Base-by-base conservation (phyloP, 73 alveolate species). In the Symbiodinium pilosum region DNA sequence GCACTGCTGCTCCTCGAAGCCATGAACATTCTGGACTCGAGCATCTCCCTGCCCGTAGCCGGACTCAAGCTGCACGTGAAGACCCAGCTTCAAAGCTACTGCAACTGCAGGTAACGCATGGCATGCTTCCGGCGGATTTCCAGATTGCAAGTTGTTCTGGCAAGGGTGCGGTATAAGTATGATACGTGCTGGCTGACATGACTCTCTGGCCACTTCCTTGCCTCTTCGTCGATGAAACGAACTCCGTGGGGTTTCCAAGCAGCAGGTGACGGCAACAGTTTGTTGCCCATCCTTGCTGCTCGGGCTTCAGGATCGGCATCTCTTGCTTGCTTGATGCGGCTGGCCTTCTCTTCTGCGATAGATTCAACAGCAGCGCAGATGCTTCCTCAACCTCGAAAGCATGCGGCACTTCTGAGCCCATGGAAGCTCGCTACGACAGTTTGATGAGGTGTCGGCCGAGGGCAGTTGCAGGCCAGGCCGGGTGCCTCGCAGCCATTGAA, bases 1-100 rank as follows among this genome's bases (percentile, higher is more conserved):
- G 81, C 81, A 24, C 81, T 64, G 81, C 38, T 20, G 81, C 81
- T 64, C 81, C 41, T 64, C 81, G 81, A 64, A 64, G 81, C 81
- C 81, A 64, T 64, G 81, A 38, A 64, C 39, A 38, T 64, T 64
- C 12, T 64, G 81, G 81, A 64, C 81, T 26, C 81, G 81, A 64
- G 81, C 81, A 64, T 64, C 81, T 38, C 81, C 81, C 81, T 64
- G 59, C 59, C 59, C 6, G 14, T 47, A 47, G 14, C 6, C 59
- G 59, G 59, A 47, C 59, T 9, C n/a, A n/a, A n/a, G n/a, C n/a
- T n/a, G n/a, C n/a, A n/a, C n/a, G n/a, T n/a, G n/a, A n/a, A n/a
- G n/a, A n/a, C n/a, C n/a, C n/a, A n/a, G n/a, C n/a, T n/a, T n/a
- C n/a, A n/a, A n/a, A n/a, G n/a, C n/a, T n/a, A n/a, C n/a, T n/a